These are phyloP conservation scores for Diaporthe australafricana DNA, from an alignment of 2,329 filamentous ascomycete species.

Conservation along the genomic window DNA sequence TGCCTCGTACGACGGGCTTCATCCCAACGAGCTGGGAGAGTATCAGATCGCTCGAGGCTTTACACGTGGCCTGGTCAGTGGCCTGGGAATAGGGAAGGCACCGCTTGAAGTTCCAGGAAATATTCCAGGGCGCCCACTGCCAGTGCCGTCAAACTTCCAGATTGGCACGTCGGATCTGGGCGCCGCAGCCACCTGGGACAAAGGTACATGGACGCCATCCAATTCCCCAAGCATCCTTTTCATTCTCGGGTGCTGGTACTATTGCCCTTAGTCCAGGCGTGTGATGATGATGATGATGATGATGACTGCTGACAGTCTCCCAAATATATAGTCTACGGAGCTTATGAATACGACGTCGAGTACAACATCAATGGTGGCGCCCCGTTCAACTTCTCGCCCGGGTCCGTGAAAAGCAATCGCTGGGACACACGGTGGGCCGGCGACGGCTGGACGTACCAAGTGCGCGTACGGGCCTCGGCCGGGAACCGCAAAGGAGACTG, in stretches of 20 bases:
- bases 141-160: slow-evolving; percentile 5
- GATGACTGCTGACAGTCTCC: background rate
- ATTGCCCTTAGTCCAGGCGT: background rate
- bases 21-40: slow-evolving; percentile 54
- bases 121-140: background rate
- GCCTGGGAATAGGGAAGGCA: background rate
- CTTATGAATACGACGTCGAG: background rate
- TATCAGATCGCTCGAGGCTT: slow-evolving; percentile 55
- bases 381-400: background rate
- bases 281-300: background rate
- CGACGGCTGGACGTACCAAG: background rate
- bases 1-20: slow-evolving; percentile 53
- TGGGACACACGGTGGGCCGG: background rate
- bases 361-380: background rate
- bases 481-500: background rate
- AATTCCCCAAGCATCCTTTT: background rate
- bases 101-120: background rate
- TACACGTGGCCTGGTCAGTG: slow-evolving; percentile 42
- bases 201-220: background rate
- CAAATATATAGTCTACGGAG: background rate
- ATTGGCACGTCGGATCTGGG: background rate
- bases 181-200: slow-evolving; percentile 11
- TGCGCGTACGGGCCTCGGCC: background rate
- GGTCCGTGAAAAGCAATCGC: background rate
- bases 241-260: background rate